Conservation (phyloP, 768 basidiomycete species). For the Podaxis sp. region DNA sequence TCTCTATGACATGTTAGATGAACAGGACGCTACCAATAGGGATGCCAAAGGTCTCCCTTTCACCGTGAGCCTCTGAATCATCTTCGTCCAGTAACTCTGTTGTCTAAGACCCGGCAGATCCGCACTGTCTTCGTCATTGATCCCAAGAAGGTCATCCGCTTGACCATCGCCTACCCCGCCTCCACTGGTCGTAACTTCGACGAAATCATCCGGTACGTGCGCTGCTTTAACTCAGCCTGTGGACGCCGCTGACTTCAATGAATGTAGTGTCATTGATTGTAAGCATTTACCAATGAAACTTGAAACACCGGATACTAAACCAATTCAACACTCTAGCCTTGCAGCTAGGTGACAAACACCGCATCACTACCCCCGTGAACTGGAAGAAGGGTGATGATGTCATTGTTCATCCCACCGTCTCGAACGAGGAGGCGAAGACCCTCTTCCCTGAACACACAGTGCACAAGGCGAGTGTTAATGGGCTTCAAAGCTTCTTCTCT, state of each 20-base stretch:
- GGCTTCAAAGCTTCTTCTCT: neutral
- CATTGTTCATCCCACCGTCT: slow-evolving; percentile 84
- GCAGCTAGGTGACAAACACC: slow-evolving; percentile 86
- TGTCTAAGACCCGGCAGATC: slow-evolving; percentile 46
- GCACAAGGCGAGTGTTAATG: slow-evolving; percentile 59
- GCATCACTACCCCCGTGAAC: slow-evolving; percentile 89
- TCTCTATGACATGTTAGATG: slow-evolving; percentile 95
- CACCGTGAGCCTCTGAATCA: slow-evolving; percentile 52
- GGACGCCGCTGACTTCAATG: slow-evolving; percentile 6
- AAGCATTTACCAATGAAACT: slow-evolving; percentile 17
- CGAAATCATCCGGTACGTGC: slow-evolving; percentile 47
- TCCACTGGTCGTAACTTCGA: slow-evolving; percentile 94
- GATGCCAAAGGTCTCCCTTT: slow-evolving; percentile 89
- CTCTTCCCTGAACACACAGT: slow-evolving; percentile 83
- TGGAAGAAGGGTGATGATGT: slow-evolving; percentile 94
- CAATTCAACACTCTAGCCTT: slow-evolving; percentile 48
- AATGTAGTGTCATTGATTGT: slow-evolving; percentile 71
- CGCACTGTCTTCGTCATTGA: slow-evolving; percentile 98
- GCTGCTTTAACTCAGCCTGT: neutral
- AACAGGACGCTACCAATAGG: slow-evolving; percentile 89
- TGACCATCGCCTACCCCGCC: slow-evolving; percentile 90
- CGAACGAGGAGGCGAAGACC: slow-evolving; percentile 85
- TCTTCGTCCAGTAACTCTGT: slow-evolving; percentile 8
- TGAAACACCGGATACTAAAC: slow-evolving; percentile 9
- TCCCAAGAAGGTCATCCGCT: slow-evolving; percentile 91